Base-by-base conservation (phyloP, 352 stramenopile species). In the Phytophthora aleatoria region DNA sequence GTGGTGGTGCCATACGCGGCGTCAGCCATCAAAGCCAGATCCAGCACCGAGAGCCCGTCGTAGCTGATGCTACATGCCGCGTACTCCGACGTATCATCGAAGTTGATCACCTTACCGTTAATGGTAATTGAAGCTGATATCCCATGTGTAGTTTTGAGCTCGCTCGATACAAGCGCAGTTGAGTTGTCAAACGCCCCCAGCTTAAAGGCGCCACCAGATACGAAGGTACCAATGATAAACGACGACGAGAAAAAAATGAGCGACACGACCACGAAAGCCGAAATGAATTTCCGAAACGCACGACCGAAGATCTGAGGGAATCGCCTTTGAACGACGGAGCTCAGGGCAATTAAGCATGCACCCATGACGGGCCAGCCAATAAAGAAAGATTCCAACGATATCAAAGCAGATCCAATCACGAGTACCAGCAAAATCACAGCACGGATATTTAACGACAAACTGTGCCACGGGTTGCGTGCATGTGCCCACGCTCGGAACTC, bases 211-310 rank as follows among this genome's bases (percentile, higher is more conserved):
- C 81, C 85, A 43, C 67, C 82, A 12, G 84, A 81, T 30, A 74
- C 60, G 38, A 94, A 91, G 4, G 83, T 91, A 10, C 85, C 85
- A 51, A 94, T 89, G 38, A 92, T 70, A 48, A 87, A 81, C 31
- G 83, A 85, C 13, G 83, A 90, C 27, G 83, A 91, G 68, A 94
- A 94, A 67, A 94, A 94, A 31, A 94, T 67, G 43, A 94, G 71
- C 59, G 85, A 94, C 48, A 94, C 69, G 16, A 90, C 26, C 42
- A 92, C 81, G 51, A 94, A 94, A 36, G 71, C 54, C 3, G 71
- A 79, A 75, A 94, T 84, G 41, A 94, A 94, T 54, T 91, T 74
- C 15, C 78, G 76, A 62, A 94, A 94, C 28, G 78, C 77, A 41
- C 73, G 68, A 4, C 85, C 85, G 36, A 94, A 94, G 30, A 94